phyloP scores from a whole-genome alignment of 2,329 filamentous ascomycete species.

The Aspergillus pseudoglaucus region DNA sequence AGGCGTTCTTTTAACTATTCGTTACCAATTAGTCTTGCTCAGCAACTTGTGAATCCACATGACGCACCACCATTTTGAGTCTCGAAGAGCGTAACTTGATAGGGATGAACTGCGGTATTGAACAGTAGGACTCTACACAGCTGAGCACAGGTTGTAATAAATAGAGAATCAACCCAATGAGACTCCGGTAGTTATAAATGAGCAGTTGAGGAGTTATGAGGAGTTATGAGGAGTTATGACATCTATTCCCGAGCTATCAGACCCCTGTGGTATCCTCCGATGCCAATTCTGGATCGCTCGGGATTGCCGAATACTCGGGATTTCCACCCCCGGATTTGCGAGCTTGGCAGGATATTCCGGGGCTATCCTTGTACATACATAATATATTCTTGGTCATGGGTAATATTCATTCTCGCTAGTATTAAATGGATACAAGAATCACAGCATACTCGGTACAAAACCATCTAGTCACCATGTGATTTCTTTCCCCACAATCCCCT shows the following conservation, averaged over 20 bases:
- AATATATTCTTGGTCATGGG: too few species aligned
- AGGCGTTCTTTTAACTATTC: constrained; percentile 12
- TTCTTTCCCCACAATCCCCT: constrained; percentile 32
- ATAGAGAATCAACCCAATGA: too few species aligned
- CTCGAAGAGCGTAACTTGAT: not conserved
- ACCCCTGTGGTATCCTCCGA: too few species aligned
- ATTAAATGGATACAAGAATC: too few species aligned
- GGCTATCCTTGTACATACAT: not conserved
- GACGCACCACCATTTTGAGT: constrained; percentile 4
- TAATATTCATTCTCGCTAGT: too few species aligned
- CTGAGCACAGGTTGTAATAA: too few species aligned
- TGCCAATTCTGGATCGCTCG: not conserved
- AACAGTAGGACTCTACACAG: not conserved
- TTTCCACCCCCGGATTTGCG: constrained; percentile 1
- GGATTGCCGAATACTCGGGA: constrained; percentile 8
- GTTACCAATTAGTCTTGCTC: not conserved
- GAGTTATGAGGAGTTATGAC: too few species aligned
- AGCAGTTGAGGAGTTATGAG: too few species aligned
- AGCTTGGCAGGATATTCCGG: not conserved
- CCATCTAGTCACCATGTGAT: constrained; percentile 23
- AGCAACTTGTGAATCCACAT: not conserved
- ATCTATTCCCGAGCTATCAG: too few species aligned
- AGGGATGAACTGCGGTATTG: not conserved
- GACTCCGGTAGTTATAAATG: too few species aligned
- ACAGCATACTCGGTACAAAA: not conserved